phyloP scores from a whole-genome alignment of 257 asterid genomes.

The Solanum stenotomum region DNA sequence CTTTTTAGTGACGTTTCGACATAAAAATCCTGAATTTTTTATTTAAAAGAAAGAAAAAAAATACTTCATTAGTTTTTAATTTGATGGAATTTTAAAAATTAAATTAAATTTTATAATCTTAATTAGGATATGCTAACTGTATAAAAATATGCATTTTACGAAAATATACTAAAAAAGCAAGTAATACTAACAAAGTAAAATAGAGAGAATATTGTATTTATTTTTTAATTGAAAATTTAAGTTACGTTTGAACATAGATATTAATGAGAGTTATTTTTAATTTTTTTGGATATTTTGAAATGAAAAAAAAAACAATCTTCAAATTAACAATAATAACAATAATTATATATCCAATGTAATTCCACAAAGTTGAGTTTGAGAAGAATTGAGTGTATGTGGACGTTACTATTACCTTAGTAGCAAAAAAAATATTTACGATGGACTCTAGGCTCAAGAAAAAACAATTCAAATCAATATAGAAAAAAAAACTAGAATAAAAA shows the following conservation, averaged over 20 bases:
- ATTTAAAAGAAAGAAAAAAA: background rate
- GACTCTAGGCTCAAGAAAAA: background rate
- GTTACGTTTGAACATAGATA: background rate
- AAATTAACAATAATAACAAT: background rate
- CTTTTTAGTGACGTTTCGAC: background rate
- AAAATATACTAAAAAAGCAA: background rate
- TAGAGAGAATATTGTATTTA: background rate
- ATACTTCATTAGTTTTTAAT: background rate
- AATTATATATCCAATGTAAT: background rate
- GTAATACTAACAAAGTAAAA: background rate
- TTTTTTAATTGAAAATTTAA: background rate
- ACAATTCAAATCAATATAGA: background rate
- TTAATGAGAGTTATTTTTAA: background rate
- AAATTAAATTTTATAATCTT: background rate
- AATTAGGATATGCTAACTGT: background rate
- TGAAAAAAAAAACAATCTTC: background rate
- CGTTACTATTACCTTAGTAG: background rate
- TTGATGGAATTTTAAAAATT: background rate
- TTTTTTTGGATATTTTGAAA: background rate
- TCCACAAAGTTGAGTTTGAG: background rate
- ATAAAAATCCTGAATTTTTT: background rate
- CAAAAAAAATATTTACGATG: background rate
- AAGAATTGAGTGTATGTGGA: rapidly evolving
- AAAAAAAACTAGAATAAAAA: background rate
- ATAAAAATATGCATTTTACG: background rate